These are phyloP conservation scores for Neurospora sp. DNA, from an alignment of 495 filamentous ascomycete genomes.

Conservation along the genomic window DNA sequence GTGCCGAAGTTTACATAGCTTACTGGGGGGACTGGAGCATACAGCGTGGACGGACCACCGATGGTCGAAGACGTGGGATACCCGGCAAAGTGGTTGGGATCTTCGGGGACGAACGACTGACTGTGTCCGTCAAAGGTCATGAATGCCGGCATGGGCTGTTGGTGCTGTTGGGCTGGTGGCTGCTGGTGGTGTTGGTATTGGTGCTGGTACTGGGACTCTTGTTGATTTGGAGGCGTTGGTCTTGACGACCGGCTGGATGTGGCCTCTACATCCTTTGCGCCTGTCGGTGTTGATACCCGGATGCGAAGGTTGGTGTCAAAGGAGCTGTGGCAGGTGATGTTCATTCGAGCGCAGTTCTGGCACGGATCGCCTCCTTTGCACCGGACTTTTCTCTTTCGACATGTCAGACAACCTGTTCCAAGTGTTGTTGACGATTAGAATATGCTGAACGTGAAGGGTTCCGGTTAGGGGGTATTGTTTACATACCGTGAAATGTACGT, in stretches of 20 bases:
- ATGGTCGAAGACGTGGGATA: neutral
- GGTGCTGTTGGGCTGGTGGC: neutral
- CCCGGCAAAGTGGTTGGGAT: slow-evolving; percentile 4
- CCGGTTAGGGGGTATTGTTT: neutral
- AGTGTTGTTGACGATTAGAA: neutral
- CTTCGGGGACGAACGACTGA: slow-evolving; percentile 3
- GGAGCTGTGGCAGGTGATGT: slow-evolving; percentile 25
- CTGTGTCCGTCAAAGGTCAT: neutral
- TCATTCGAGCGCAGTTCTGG: slow-evolving; percentile 25
- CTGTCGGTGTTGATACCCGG: slow-evolving; percentile 19
- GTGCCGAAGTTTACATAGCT: neutral
- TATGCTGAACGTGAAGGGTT: neutral
- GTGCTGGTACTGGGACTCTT: neutral
- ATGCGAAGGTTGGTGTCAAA: slow-evolving; percentile 28
- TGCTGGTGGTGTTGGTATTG: neutral
- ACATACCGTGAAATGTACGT: slow-evolving; percentile 24
- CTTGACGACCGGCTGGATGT: slow-evolving; percentile 3
- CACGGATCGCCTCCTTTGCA: slow-evolving; percentile 26
- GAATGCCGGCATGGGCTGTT: neutral
- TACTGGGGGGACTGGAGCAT: neutral
- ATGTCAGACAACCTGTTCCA: slow-evolving; percentile 24
- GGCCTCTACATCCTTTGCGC: slow-evolving; percentile 15
- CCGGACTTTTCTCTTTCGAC: slow-evolving; percentile 28
- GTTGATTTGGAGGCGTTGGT: neutral
- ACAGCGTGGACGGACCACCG: neutral